Conservation (phyloP, 495 filamentous ascomycete genomes). For the Aspergillus coremiiformis region DNA sequence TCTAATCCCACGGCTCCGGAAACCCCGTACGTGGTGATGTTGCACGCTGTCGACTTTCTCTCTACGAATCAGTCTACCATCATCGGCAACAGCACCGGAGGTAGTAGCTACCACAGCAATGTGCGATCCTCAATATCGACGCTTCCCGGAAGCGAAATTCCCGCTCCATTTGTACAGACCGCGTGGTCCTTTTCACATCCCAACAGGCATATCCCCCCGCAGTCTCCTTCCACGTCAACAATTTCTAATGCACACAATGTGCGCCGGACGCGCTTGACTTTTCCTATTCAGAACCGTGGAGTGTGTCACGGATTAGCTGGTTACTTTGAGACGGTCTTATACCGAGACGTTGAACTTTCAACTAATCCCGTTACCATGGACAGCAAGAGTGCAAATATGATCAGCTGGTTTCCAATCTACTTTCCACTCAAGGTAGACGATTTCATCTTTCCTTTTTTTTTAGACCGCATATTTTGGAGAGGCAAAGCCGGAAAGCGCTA, state of each 20-base stretch:
- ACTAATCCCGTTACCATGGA: slow-evolving; percentile 91
- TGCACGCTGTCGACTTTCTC: slow-evolving; percentile 82
- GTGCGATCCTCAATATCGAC: slow-evolving; percentile 25
- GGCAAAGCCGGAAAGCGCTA: neutral
- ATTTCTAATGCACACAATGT: slow-evolving; percentile 80
- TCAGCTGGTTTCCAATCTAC: slow-evolving; percentile 98
- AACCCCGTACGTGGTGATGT: slow-evolving; percentile 86
- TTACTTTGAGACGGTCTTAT: slow-evolving; percentile 93
- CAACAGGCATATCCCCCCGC: slow-evolving; percentile 34
- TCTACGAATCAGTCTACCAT: slow-evolving; percentile 31
- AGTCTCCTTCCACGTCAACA: slow-evolving; percentile 25
- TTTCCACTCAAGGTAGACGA: slow-evolving; percentile 83
- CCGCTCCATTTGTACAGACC: slow-evolving; percentile 33
- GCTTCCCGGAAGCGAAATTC: slow-evolving; percentile 25
- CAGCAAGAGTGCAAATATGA: slow-evolving; percentile 89
- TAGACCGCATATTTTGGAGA: neutral
- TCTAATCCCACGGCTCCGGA: slow-evolving; percentile 65
- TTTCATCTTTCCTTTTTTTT: neutral
- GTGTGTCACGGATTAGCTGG: slow-evolving; percentile 87
- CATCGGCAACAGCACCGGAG: slow-evolving; percentile 8
- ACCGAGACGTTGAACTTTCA: slow-evolving; percentile 75
- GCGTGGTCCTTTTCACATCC: slow-evolving; percentile 46
- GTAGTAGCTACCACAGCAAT: slow-evolving; percentile 10
- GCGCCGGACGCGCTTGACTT: slow-evolving; percentile 64
- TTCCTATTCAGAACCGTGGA: slow-evolving; percentile 63